These are phyloP conservation scores for Cladosporium sp. DNA, from an alignment of 2,329 filamentous ascomycete species.

Conservation along the genomic window DNA sequence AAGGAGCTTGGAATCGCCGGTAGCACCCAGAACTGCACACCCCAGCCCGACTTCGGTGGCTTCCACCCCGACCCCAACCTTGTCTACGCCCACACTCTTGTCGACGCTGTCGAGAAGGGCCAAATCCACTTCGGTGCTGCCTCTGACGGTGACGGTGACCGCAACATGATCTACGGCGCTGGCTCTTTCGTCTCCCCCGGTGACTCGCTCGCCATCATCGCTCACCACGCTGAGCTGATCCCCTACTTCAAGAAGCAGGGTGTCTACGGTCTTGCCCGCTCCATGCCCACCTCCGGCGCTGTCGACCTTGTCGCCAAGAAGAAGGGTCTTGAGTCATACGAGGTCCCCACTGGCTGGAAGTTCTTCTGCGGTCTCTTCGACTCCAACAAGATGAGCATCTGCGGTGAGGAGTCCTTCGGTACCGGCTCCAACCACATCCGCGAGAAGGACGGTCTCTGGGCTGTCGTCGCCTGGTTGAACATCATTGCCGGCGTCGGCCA, in stretches of 20 bases:
- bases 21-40: conserved; percentile 88
- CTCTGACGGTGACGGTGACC: conserved; percentile 94
- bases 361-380: conserved; percentile 98
- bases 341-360: conserved; percentile 98
- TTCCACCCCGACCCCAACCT: conserved; percentile 98
- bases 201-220: conserved; percentile 96
- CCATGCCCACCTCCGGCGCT: conserved; percentile 95
- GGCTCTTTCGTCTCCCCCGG: conserved; percentile 95
- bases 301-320: conserved; percentile 95
- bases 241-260: conserved; percentile 98
- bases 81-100: conserved; percentile 91
- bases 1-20: conserved; percentile 82
- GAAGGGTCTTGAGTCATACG: conserved; percentile 87
- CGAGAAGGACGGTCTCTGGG: conserved; percentile 98
- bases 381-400: conserved; percentile 94
- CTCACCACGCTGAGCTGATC: conserved; percentile 92
- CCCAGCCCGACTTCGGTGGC: conserved; percentile 92
- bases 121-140: conserved; percentile 94
- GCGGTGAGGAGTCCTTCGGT: conserved; percentile 96
- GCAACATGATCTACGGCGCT: conserved; percentile 99
- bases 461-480: conserved; percentile 95
- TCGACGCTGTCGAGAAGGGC: conserved; percentile 88
- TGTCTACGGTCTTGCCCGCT: conserved; percentile 90
- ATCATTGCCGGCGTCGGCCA: conserved; percentile 94
- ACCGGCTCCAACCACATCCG: conserved; percentile 98